These are phyloP conservation scores for Neoarthrinium moseri DNA, from an alignment of 2,329 filamentous ascomycete genomes.

Conservation along the genomic window DNA sequence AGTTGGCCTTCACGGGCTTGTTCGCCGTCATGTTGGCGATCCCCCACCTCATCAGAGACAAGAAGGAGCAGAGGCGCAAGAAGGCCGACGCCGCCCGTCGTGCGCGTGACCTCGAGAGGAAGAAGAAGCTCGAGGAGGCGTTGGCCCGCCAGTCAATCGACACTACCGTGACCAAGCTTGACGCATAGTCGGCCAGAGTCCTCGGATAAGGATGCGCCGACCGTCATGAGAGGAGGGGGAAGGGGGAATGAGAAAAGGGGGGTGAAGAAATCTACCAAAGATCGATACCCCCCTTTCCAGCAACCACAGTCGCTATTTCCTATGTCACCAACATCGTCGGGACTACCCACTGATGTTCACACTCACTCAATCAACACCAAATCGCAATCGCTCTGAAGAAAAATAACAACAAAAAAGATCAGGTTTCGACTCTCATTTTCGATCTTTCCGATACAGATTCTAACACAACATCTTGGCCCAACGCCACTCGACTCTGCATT, in stretches of 20 bases:
- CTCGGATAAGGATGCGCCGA: too few species aligned
- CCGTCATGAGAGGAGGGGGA: too few species aligned
- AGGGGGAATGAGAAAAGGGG: too few species aligned
- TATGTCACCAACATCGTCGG: neutral
- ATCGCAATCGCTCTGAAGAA: too few species aligned
- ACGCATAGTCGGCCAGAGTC: neutral
- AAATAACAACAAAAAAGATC: neutral
- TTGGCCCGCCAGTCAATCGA: conserved; percentile 13
- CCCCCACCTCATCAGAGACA: conserved; percentile 36
- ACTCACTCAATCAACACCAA: neutral
- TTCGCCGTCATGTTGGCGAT: conserved; percentile 29
- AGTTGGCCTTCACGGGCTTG: conserved; percentile 28
- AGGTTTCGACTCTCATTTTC: too few species aligned
- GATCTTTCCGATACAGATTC: too few species aligned
- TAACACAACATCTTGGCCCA: neutral
- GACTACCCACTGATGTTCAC: too few species aligned
- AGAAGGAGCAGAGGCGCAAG: conserved; percentile 28
- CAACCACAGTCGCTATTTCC: conserved; percentile 1
- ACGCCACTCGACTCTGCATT: too few species aligned
- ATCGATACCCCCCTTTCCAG: conserved; percentile 6
- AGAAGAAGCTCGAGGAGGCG: conserved; percentile 32
- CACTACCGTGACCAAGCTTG: neutral
- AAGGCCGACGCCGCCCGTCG: conserved; percentile 28
- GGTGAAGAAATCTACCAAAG: conserved; percentile 7
- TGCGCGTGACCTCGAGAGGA: conserved; percentile 30